phyloP scores from a whole-genome alignment of 345 rosid genomes.

The Citrus cavaleriei region DNA sequence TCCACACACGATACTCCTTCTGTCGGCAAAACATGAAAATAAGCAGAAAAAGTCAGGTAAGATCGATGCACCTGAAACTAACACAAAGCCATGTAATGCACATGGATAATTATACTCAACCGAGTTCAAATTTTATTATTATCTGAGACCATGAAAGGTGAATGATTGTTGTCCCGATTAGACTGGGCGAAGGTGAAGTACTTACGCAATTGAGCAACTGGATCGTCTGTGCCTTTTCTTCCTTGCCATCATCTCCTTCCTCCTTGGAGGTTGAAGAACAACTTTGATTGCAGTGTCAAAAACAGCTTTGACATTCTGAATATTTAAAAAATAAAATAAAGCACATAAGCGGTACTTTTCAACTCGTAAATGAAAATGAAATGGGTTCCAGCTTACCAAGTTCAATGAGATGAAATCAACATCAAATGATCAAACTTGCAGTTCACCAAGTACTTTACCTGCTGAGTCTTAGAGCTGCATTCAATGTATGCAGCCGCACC shows the following conservation, averaged over 20 bases:
- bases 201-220: conserved; percentile 78
- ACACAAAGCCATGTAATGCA: not conserved
- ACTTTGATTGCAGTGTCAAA: conserved; percentile 95
- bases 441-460: conserved; percentile 36
- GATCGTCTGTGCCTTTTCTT: conserved; percentile 65
- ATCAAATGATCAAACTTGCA: not conserved
- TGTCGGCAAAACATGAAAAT: not conserved
- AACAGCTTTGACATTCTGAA: conserved; percentile 89
- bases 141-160: not conserved
- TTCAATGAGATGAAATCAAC: not conserved
- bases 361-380: not conserved
- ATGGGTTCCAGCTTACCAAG: not conserved
- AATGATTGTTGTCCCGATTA: not conserved
- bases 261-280: conserved; percentile 94
- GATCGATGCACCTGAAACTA: not conserved
- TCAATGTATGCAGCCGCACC: conserved; percentile 97
- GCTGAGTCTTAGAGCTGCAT: conserved; percentile 98
- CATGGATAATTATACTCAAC: too few species aligned
- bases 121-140: too few species aligned
- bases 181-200: not conserved
- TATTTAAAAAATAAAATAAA: not conserved
- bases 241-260: conserved; percentile 57
- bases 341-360: not conserved
- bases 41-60: not conserved
- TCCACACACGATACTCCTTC: conserved; percentile 77